Percentiles rank a stretch among this genome's conserved stretches.
Conservation (phyloP, 2,329 filamentous ascomycete genomes). For the Lasiodiplodia sp. region DNA sequence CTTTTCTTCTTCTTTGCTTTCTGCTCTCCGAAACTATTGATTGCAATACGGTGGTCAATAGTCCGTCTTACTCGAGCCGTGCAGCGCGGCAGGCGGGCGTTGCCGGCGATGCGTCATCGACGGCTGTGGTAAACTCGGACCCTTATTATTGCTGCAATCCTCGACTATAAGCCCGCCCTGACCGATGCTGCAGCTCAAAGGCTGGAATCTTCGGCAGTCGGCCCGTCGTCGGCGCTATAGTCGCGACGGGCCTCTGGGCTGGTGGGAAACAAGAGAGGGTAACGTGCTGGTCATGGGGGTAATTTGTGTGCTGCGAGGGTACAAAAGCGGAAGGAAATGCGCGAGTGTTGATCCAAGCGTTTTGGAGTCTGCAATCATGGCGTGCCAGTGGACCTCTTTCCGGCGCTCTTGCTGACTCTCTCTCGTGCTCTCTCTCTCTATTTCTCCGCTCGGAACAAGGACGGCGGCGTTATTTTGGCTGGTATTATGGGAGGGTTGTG, state of each 20-base stretch:
- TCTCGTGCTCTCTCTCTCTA: not conserved
- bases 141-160: not conserved
- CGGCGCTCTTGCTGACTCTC: not conserved
- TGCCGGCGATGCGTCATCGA: not conserved
- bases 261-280: not conserved
- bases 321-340: not conserved
- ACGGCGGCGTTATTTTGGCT: not conserved
- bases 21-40: not conserved
- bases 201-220: not conserved
- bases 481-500: not conserved
- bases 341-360: not conserved
- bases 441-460: not conserved
- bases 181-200: not conserved
- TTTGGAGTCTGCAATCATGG: not conserved
- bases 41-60: too few relatives aligned
- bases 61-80: not conserved
- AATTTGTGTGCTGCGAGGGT: not conserved
- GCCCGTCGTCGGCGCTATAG: not conserved
- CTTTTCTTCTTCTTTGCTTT: not conserved
- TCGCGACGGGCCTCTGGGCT: not conserved
- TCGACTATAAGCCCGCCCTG: not conserved
- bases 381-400: not conserved
- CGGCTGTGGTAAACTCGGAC: too few relatives aligned
- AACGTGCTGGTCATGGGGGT: not conserved
- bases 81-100: not conserved